Evolutionary conservation across 108 stramenopile genomes (phyloP).

Genomic region (Parietichytrium sp.): DNA sequence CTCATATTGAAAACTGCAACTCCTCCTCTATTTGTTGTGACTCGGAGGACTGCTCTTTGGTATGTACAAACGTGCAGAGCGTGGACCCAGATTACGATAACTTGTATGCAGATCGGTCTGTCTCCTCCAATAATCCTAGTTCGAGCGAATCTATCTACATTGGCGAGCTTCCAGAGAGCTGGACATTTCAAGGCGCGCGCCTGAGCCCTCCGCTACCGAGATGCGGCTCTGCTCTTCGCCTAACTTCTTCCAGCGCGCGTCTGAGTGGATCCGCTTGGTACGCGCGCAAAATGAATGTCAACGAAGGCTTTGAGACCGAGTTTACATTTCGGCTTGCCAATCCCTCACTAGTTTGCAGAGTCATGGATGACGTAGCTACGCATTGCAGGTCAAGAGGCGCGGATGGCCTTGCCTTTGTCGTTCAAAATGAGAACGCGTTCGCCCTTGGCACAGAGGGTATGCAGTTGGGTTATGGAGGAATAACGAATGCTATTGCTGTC

Average conservation of each 20-base stretch:
- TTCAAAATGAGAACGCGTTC: constrained; percentile 46
- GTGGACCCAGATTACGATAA: background rate
- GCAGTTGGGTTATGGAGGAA: constrained; percentile 65
- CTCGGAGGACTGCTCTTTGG: constrained; percentile 35
- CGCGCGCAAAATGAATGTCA: constrained; percentile 54
- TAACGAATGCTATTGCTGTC: constrained; percentile 63
- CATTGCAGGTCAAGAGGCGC: constrained; percentile 60
- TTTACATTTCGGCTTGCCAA: constrained; percentile 57
- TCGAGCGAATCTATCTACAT: background rate
- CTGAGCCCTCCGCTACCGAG: background rate
- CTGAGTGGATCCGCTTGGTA: constrained; percentile 67
- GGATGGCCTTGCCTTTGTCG: constrained; percentile 69
- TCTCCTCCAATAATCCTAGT: background rate
- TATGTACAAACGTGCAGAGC: background rate
- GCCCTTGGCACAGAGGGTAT: constrained; percentile 51
- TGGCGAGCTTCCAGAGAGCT: background rate
- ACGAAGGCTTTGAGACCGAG: constrained; percentile 66
- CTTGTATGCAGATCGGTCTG: background rate
- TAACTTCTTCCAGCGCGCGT: constrained; percentile 54
- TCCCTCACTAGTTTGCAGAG: constrained; percentile 58
- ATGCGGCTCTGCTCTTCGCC: constrained; percentile 63
- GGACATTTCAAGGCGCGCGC: background rate
- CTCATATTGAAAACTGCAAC: constrained; percentile 68
- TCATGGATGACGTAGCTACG: constrained; percentile 63
- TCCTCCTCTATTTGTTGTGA: constrained; percentile 63